Conservation (phyloP, 2,329 filamentous ascomycete genomes). For the Aspergillus ruber region DNA sequence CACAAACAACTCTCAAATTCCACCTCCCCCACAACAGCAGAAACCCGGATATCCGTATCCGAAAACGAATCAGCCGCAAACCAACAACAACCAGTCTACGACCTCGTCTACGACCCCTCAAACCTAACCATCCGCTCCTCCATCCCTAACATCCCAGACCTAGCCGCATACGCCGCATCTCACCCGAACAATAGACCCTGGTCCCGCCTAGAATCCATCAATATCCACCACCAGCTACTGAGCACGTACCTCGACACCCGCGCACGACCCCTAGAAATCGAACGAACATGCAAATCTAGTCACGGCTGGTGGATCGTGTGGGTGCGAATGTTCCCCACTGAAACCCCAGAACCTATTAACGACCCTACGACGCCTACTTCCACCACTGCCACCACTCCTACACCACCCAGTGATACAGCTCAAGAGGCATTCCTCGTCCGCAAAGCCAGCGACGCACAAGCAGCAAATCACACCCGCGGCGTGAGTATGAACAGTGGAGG, state of each 20-base stretch:
- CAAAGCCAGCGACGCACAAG: conserved; percentile 35
- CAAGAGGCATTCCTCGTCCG: conserved; percentile 44
- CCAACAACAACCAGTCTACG: conserved; percentile 45
- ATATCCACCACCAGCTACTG: conserved; percentile 56
- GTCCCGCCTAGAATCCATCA: conserved; percentile 55
- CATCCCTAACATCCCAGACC: conserved; percentile 58
- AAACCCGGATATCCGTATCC: conserved; percentile 29
- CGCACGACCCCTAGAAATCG: conserved; percentile 43
- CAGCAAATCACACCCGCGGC: conserved; percentile 26
- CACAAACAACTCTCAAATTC: conserved; percentile 41
- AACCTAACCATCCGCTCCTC: conserved; percentile 54
- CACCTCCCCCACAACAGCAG: conserved; percentile 39
- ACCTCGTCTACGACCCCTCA: conserved; percentile 55
- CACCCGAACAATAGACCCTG: conserved; percentile 25
- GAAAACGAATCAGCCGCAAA: conserved; percentile 24
- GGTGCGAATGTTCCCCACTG: conserved; percentile 45
- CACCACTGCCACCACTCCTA: not conserved
- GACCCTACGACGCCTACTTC: not conserved
- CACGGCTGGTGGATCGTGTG: conserved; percentile 64
- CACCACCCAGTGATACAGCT: not conserved
- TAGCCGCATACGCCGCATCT: conserved; percentile 29
- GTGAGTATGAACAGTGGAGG: conserved; percentile 18
- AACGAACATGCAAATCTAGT: conserved; percentile 56
- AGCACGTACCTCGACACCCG: conserved; percentile 50
- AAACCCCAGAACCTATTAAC: conserved; percentile 4